Evolutionary conservation across 2,329 filamentous ascomycete genomes (phyloP).

Genomic region (Diaporthe citriasiana): DNA sequence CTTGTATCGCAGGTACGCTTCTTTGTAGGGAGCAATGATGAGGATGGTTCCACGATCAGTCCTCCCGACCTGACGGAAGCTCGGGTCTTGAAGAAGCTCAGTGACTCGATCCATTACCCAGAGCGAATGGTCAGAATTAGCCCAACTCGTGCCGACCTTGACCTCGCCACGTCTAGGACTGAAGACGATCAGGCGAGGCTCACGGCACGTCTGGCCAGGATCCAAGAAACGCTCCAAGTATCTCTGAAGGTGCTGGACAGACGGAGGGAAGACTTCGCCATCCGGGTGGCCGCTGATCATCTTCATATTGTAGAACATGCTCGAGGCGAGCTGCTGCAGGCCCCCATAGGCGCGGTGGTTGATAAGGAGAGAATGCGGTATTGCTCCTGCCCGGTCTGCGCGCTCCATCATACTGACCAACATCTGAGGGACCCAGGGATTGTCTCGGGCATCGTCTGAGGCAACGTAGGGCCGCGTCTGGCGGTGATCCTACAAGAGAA

Average conservation of each 20-base stretch:
- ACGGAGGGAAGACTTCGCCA: conserved; percentile 40
- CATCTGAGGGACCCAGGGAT: conserved; percentile 45
- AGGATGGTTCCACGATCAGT: conserved; percentile 52
- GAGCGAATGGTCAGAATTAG: conserved; percentile 53
- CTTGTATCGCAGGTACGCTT: conserved; percentile 52
- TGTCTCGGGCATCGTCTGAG: conserved; percentile 36
- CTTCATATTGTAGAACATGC: conserved; percentile 56
- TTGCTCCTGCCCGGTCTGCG: conserved; percentile 44
- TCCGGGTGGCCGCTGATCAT: conserved; percentile 53
- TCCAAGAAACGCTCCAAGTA: conserved; percentile 44
- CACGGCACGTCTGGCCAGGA: conserved; percentile 43
- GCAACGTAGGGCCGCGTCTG: conserved; percentile 52
- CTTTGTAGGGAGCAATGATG: conserved; percentile 57
- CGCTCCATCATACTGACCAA: conserved; percentile 48
- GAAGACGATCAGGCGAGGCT: conserved; percentile 54
- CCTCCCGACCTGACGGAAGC: conserved; percentile 50
- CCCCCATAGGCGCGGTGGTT: conserved; percentile 48
- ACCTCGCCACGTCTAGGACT: conserved; percentile 42
- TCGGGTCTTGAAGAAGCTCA: conserved; percentile 49
- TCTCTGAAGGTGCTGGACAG: conserved; percentile 41
- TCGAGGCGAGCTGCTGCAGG: conserved; percentile 57
- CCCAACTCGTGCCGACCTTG: conserved; percentile 51
- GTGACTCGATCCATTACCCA: conserved; percentile 52
- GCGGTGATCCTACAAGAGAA: conserved; percentile 38
- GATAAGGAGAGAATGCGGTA: conserved; percentile 47